Evolutionary conservation across 345 rosid genomes (phyloP).

Genomic region (Populus alba): DNA sequence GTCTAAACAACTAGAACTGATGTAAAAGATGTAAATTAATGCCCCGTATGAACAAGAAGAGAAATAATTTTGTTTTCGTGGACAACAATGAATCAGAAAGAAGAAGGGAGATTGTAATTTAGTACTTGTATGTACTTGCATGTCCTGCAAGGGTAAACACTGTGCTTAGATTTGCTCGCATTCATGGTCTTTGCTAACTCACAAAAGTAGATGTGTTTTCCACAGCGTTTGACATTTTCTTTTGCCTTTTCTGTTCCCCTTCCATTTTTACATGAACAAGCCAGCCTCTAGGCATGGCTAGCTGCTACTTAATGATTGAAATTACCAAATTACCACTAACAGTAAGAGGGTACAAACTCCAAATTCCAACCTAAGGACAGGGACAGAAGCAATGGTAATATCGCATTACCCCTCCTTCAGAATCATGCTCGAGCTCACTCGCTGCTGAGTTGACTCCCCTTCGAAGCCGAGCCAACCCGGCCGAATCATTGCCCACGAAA

Average conservation of each 20-base stretch:
- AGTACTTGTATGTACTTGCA: no score
- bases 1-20: no score
- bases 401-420: background rate
- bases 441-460: slow-evolving; percentile 27
- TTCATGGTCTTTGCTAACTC: no score
- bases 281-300: background rate
- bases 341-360: background rate
- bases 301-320: background rate
- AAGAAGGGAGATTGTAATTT: no score
- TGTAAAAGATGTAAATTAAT: no score
- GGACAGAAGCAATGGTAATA: background rate
- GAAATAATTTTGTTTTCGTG: no score
- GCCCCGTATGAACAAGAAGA: no score
- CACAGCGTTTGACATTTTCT: background rate
- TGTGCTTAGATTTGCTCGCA: no score
- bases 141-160: no score
- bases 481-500: slow-evolving; percentile 38
- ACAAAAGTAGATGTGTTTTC: no score
- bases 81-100: no score
- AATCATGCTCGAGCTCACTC: slow-evolving; percentile 44
- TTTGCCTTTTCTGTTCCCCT: background rate
- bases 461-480: slow-evolving; percentile 27
- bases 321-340: background rate
- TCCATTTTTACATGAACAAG: background rate
- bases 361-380: slow-evolving; percentile 3